Evolutionary conservation across 805 yeast species (phyloP).

Genomic region (Diddensiella santjacobensis): DNA sequence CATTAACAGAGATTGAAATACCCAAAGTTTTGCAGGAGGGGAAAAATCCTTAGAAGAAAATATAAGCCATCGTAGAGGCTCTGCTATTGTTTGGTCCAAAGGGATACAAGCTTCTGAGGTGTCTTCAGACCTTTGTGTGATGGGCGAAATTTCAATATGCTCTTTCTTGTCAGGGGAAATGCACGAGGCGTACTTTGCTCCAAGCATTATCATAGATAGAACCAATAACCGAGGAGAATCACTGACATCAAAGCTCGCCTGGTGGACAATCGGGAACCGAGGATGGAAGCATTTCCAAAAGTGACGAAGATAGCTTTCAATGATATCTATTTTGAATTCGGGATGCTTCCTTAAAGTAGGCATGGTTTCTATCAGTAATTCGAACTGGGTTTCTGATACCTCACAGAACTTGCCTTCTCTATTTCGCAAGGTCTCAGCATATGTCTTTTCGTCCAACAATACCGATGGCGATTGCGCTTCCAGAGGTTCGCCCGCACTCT

Average conservation of each 20-base stretch:
- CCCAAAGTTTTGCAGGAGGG: slow-evolving; percentile 73
- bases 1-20: slow-evolving; percentile 66
- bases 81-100: slow-evolving; percentile 46
- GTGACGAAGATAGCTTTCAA: slow-evolving; percentile 25
- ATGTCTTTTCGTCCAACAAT: not conserved
- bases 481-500: not conserved
- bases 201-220: slow-evolving; percentile 52
- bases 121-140: no score
- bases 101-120: no score
- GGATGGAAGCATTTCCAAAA: slow-evolving; percentile 62
- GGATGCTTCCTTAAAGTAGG: not conserved
- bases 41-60: slow-evolving; percentile 69
- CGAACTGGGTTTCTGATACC: slow-evolving; percentile 1
- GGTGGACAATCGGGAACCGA: slow-evolving; percentile 55
- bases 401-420: not conserved
- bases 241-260: slow-evolving; percentile 51
- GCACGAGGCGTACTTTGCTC: slow-evolving; percentile 37
- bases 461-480: not conserved
- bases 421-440: not conserved
- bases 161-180: slow-evolving; percentile 27
- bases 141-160: no score
- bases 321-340: not conserved
- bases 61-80: slow-evolving; percentile 63
- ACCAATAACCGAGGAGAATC: slow-evolving; percentile 47
- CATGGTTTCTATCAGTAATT: not conserved